phyloP scores from a whole-genome alignment of 129 eudicot species.

The Gnaphalium uliginosum region DNA sequence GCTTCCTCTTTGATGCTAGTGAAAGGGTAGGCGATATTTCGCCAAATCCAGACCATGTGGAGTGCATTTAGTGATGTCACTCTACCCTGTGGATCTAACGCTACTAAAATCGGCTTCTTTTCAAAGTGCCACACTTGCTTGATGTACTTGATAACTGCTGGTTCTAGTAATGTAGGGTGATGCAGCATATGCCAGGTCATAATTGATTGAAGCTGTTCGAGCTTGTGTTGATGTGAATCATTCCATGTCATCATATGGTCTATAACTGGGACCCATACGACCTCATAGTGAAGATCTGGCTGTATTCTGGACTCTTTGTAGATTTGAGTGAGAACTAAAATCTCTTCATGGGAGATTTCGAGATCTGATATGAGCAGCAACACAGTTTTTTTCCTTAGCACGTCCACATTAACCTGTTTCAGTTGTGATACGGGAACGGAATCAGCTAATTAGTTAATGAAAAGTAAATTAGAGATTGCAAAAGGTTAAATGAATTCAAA shows the following conservation, averaged over 20 bases:
- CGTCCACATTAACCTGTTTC: slow-evolving; percentile 68
- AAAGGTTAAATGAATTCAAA: not conserved
- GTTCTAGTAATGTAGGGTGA: slow-evolving; percentile 70
- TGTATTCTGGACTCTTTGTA: slow-evolving; percentile 65
- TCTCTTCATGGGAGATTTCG: slow-evolving; percentile 62
- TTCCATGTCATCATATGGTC: slow-evolving; percentile 56
- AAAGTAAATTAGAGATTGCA: slow-evolving; percentile 12
- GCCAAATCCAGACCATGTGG: slow-evolving; percentile 94
- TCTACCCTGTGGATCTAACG: slow-evolving; percentile 80
- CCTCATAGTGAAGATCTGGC: slow-evolving; percentile 55
- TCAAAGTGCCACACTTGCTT: slow-evolving; percentile 73
- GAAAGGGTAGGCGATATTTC: slow-evolving; percentile 77
- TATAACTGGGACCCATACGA: slow-evolving; percentile 82
- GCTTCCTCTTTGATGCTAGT: slow-evolving; percentile 53
- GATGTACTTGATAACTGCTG: slow-evolving; percentile 68
- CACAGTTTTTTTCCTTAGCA: slow-evolving; percentile 62
- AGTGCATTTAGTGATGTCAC: slow-evolving; percentile 68
- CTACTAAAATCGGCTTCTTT: slow-evolving; percentile 66
- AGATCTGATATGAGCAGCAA: slow-evolving; percentile 78
- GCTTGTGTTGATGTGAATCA: slow-evolving; percentile 55
- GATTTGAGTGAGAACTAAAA: slow-evolving; percentile 52
- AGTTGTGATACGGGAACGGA: not conserved
- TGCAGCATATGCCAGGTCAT: slow-evolving; percentile 85
- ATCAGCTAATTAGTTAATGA: not conserved
- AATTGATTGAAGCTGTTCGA: slow-evolving; percentile 57